These are phyloP conservation scores for Climacium dendroides DNA, from an alignment of 225 moss, liverwort and hornwort genomes.

Conservation along the genomic window DNA sequence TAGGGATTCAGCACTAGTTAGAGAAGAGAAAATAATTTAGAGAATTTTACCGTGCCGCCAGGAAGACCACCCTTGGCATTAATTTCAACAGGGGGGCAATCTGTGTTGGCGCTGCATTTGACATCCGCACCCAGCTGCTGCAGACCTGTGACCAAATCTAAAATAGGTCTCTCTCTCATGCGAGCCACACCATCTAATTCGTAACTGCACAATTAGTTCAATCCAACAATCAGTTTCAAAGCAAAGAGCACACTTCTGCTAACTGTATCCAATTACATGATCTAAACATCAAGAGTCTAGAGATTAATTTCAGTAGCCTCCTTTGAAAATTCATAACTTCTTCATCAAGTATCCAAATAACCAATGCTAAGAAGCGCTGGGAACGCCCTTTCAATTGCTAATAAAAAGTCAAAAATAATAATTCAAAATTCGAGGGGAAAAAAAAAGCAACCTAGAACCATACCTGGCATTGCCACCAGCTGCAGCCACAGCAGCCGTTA, in stretches of 20 bases:
- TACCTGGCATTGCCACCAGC: conserved; percentile 76
- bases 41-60: conserved; percentile 62
- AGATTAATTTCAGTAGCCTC: not conserved
- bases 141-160: conserved; percentile 75
- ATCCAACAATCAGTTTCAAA: not conserved
- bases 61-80: conserved; percentile 75
- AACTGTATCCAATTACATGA: not conserved
- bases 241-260: not conserved
- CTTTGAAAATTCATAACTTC: not conserved
- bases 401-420: not conserved
- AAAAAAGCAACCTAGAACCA: not conserved
- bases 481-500: conserved; percentile 77
- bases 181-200: conserved; percentile 9
- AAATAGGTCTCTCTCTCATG: conserved; percentile 8
- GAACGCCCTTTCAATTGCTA: not conserved
- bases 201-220: conserved; percentile 43
- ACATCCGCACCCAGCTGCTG: conserved; percentile 64
- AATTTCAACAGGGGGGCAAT: conserved; percentile 80
- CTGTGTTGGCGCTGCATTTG: conserved; percentile 42
- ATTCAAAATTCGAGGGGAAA: not conserved
- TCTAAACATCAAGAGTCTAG: not conserved
- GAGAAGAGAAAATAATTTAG: not conserved
- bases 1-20: not conserved
- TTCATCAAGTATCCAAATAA: not conserved
- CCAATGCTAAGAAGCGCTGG: not conserved